phyloP scores from a whole-genome alignment of 1,139 yeast genomes.

The Casaregolazyma suthepensis region DNA sequence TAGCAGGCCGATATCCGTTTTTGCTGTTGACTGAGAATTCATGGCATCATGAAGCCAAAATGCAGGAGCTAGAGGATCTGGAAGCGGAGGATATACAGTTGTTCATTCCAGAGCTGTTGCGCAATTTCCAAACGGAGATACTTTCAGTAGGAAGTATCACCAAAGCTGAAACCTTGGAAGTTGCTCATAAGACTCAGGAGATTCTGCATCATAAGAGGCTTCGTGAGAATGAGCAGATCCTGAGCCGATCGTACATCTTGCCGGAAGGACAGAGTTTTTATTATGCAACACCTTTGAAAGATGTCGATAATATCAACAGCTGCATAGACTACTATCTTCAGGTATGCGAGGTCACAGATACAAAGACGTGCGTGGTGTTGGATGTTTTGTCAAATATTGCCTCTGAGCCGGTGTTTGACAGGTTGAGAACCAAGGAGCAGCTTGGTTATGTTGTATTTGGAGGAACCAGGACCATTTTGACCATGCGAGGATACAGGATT shows the following conservation, averaged over 20 bases:
- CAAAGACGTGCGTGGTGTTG: constrained; percentile 41
- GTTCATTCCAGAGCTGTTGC: constrained; percentile 41
- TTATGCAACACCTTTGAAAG: constrained; percentile 51
- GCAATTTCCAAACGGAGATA: constrained; percentile 55
- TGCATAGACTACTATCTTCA: constrained; percentile 77
- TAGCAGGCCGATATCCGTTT: constrained; percentile 58
- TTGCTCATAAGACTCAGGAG: constrained; percentile 40
- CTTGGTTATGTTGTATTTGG: constrained; percentile 86
- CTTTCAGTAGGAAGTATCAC: constrained; percentile 76
- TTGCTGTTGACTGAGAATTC: constrained; percentile 64
- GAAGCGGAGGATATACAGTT: constrained; percentile 45
- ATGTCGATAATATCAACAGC: constrained; percentile 71
- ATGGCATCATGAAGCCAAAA: constrained; percentile 59
- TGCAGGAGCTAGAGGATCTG: constrained; percentile 45
- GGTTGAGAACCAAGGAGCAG: constrained; percentile 88
- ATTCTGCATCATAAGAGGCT: constrained; percentile 31
- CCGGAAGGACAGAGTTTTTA: constrained; percentile 42
- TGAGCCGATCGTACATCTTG: constrained; percentile 47
- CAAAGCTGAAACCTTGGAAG: constrained; percentile 47
- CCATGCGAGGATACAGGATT: constrained; percentile 72
- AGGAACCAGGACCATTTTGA: constrained; percentile 60
- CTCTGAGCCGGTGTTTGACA: constrained; percentile 84
- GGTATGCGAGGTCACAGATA: constrained; percentile 46
- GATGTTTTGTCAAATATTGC: constrained; percentile 67
- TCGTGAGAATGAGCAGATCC: constrained; percentile 35